Base-by-base conservation (phyloP, 2,329 filamentous ascomycete species). In the Fonsecaea erecta region DNA sequence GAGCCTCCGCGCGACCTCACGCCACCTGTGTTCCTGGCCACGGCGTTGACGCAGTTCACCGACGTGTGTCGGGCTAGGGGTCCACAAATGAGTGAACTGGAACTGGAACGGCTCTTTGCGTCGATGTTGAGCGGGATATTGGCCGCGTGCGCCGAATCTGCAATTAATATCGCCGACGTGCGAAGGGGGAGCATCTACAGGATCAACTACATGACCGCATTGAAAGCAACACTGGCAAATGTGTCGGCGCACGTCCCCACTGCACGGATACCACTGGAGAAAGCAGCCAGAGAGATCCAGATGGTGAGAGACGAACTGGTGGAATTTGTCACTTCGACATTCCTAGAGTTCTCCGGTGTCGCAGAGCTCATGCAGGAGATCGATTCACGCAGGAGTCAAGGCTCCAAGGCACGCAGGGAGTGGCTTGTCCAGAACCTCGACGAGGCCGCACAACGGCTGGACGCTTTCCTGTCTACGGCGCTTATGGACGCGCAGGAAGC, bases 71-170 rank as follows among this genome's bases (percentile, higher is more conserved):
- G 63, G 3, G 65, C 69, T 6, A 59, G 70, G 32, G 70, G 69
- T 21, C 70, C 70, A 14, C 65, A 68, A 34, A 66, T 72, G 62
- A 69, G 51, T 6, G 59, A 68, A 40, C 90, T 96, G 62, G 89
- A 92, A 5, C 81, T 99, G 1, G 88, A 92, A 69, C 90, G 91
- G 70, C 81, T 99, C 8, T 86, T 84, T 37, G 84, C 87, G 5
- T 88, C 98, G 57, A 90, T 97, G 83, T 87, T 98, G 37, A 91
- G 97, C 71, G 94, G 95, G 0, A 97, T 95, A 77, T 80, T 98
- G 52, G 82, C 85, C 14, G 88, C 87, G n/a, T 92, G 90, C 73
- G 85, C 89, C 65, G 88, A 87, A 62, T 85, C 95, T 73, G 84
- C 89, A 12, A 59, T 46, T 0, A 48, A 60, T 26, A 62, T 71